These are phyloP conservation scores for Pseudomassariella vexata DNA, from an alignment of 2,329 filamentous ascomycete species.

Conservation along the genomic window DNA sequence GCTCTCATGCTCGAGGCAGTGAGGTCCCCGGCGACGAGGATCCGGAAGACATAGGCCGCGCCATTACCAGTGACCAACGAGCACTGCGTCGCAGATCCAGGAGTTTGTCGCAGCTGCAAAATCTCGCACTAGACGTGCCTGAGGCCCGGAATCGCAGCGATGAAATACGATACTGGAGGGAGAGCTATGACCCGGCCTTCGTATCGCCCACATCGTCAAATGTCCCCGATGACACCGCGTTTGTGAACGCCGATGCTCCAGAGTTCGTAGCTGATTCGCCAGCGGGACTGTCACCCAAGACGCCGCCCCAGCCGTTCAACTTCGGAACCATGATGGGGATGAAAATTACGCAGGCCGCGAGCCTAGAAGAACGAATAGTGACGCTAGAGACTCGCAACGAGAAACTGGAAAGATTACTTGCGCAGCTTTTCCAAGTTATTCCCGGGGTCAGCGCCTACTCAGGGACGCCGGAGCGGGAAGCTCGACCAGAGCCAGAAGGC, in stretches of 20 bases:
- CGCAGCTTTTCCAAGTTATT: conserved; percentile 41
- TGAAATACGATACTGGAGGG: conserved; percentile 59
- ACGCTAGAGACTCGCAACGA: conserved; percentile 45
- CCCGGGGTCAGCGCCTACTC: conserved; percentile 31
- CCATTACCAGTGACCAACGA: conserved; percentile 50
- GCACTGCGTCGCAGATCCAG: conserved; percentile 49
- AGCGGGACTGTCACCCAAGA: conserved; percentile 26
- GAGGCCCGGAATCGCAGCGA: conserved; percentile 49
- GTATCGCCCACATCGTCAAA: conserved; percentile 47
- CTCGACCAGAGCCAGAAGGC: conserved; percentile 16
- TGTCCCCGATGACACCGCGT: conserved; percentile 25
- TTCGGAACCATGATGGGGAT: conserved; percentile 47
- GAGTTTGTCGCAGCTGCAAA: conserved; percentile 50
- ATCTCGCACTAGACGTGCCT: conserved; percentile 22
- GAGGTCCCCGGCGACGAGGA: conserved; percentile 32
- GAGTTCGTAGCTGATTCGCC: no score
- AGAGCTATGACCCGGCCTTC: conserved; percentile 49
- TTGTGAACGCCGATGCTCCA: conserved; percentile 23
- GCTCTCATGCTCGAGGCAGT: conserved; percentile 46
- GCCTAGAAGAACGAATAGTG: conserved; percentile 46
- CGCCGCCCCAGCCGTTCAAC: conserved; percentile 46
- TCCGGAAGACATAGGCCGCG: conserved; percentile 53
- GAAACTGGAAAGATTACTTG: conserved; percentile 47
- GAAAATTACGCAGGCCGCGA: conserved; percentile 52
- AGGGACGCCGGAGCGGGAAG: conserved; percentile 20